Conservation (phyloP, 2,329 filamentous ascomycete genomes). For the Neonectria magnoliae region DNA sequence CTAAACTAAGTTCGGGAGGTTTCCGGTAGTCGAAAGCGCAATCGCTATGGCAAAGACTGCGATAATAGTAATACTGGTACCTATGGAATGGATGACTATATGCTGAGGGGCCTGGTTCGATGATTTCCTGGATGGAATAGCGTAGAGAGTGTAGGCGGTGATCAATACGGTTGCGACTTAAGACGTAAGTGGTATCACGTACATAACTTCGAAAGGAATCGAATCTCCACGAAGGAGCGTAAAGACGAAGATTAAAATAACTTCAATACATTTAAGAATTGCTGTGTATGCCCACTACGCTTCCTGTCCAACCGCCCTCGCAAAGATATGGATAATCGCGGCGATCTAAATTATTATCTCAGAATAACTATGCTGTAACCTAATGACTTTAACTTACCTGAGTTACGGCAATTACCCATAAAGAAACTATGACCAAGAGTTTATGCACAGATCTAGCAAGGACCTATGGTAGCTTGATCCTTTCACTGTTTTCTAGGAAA, state of each 20-base stretch:
- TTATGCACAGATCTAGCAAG: neutral
- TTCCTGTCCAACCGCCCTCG: neutral
- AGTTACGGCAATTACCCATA: neutral
- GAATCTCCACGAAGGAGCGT: neutral
- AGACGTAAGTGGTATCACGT: conserved; percentile 2
- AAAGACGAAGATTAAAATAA: neutral
- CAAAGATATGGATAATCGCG: neutral
- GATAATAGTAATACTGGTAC: neutral
- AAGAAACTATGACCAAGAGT: neutral
- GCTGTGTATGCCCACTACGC: neutral
- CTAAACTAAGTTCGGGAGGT: conserved; percentile 3
- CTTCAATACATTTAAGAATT: neutral
- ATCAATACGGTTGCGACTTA: conserved; percentile 1
- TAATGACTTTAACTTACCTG: neutral
- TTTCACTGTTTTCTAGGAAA: neutral
- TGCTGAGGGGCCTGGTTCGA: neutral
- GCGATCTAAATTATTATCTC: neutral
- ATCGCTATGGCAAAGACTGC: neutral
- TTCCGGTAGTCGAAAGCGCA: conserved; percentile 2
- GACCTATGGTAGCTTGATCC: neutral
- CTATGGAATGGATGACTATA: conserved; percentile 1
- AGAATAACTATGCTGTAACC: neutral
- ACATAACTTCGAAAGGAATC: neutral
- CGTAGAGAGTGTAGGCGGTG: neutral
- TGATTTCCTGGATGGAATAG: neutral